These are phyloP conservation scores for Mycena belliarum DNA, from an alignment of 768 basidiomycete species.

Conservation along the genomic window DNA sequence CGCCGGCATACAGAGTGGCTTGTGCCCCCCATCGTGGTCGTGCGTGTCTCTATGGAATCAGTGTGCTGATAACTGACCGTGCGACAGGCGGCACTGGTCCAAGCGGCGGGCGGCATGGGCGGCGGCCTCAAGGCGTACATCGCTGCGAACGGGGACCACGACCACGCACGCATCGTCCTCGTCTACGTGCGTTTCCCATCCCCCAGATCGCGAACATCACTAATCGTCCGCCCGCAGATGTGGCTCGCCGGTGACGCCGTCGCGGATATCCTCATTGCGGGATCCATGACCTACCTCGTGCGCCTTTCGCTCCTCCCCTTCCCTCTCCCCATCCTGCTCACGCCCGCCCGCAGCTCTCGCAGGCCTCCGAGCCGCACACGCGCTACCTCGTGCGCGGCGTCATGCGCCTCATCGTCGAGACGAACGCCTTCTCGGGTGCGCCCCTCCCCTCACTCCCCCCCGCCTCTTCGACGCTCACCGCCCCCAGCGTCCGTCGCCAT, in stretches of 20 bases:
- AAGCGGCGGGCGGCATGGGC: constrained; percentile 21
- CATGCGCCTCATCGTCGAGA: constrained; percentile 28
- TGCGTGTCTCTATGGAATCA: background rate
- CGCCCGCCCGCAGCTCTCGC: background rate
- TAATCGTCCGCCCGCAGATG: no score
- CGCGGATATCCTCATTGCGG: constrained; percentile 25
- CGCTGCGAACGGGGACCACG: constrained; percentile 9
- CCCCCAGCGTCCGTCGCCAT: constrained; percentile 11
- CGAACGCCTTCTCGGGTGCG: constrained; percentile 21
- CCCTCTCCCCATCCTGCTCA: no score
- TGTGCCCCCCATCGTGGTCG: constrained; percentile 16
- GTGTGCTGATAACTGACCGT: background rate
- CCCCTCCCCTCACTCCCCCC: no score
- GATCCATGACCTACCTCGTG: constrained; percentile 24
- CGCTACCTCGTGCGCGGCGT: constrained; percentile 19
- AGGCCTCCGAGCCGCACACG: constrained; percentile 4
- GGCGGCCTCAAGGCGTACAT: constrained; percentile 16
- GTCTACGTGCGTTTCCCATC: constrained; percentile 14
- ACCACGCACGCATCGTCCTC: constrained; percentile 1
- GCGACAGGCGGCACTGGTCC: constrained; percentile 10
- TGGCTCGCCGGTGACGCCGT: constrained; percentile 28
- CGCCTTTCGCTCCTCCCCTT: background rate
- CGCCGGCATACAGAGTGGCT: no score
- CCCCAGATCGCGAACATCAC: no score
- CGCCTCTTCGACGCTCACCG: no score